phyloP scores from a whole-genome alignment of 2,329 filamentous ascomycete genomes.

The Clonostachys chloroleuca region DNA sequence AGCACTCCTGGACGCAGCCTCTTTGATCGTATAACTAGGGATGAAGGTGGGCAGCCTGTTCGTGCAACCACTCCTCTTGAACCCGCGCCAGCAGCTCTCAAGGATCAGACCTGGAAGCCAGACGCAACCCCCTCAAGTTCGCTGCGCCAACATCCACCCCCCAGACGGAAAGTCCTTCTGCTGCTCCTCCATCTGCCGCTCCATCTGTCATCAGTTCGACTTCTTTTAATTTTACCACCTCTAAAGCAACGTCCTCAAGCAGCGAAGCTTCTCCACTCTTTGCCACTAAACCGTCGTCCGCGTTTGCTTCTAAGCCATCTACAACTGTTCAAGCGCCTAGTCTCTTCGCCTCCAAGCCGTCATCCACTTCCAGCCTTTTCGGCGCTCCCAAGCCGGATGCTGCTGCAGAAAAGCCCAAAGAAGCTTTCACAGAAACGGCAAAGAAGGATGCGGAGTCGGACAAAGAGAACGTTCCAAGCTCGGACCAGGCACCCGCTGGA shows the following conservation, averaged over 20 bases:
- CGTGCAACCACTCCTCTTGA: conserved; percentile 24
- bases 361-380: conserved; percentile 24
- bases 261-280: too few species aligned
- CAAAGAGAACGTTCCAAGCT: conserved; percentile 36
- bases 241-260: too few species aligned
- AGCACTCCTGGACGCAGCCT: conserved; percentile 43
- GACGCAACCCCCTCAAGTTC: conserved; percentile 52
- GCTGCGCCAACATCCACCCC: conserved; percentile 21
- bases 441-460: conserved; percentile 34
- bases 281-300: too few species aligned
- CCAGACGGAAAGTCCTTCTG: conserved; percentile 4
- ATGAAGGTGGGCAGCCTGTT: conserved; percentile 42
- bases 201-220: conserved; percentile 3
- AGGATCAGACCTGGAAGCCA: conserved; percentile 34
- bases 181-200: background rate
- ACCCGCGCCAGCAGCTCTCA: conserved; percentile 12
- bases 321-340: conserved; percentile 7
- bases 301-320: too few species aligned
- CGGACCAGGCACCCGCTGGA: conserved; percentile 17
- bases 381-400: conserved; percentile 24
- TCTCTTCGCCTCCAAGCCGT: conserved; percentile 28
- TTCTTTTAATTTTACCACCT: conserved; percentile 14
- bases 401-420: conserved; percentile 14
- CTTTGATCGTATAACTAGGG: conserved; percentile 51
- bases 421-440: conserved; percentile 8